A percentile compares a stretch with the other conserved stretches of the same genome.
Conservation (phyloP, 345 rosid genomes). For the Rhizophora apiculata region DNA sequence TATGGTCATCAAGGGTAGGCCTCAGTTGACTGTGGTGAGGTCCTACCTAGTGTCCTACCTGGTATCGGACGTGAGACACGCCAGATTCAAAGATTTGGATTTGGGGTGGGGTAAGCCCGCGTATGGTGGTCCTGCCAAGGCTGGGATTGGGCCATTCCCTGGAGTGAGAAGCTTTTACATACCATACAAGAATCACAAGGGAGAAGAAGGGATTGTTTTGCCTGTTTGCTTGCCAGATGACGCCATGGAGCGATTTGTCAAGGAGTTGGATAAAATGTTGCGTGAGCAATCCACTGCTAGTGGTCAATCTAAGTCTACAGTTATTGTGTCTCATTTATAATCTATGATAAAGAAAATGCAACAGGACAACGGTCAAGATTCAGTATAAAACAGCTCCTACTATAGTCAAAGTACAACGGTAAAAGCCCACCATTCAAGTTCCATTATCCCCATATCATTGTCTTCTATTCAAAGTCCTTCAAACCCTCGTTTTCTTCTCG, state of each 20-base stretch:
- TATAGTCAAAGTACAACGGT: too few species aligned
- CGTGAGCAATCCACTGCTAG: neutral
- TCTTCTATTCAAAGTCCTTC: too few species aligned
- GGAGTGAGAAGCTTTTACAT: neutral
- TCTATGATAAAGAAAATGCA: neutral
- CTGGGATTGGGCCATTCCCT: neutral
- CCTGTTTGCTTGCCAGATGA: constrained; percentile 19
- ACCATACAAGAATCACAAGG: constrained; percentile 5
- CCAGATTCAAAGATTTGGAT: too few species aligned
- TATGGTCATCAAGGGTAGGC: constrained; percentile 5
- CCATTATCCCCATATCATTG: too few species aligned
- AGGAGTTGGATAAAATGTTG: constrained; percentile 8
- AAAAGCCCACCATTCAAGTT: too few species aligned
- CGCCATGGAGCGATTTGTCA: constrained; percentile 18
- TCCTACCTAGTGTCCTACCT: too few species aligned
- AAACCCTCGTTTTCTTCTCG: too few species aligned
- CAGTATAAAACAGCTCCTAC: too few species aligned
- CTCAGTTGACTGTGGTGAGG: too few species aligned
- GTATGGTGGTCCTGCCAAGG: constrained; percentile 16
- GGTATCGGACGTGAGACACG: too few species aligned
- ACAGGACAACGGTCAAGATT: too few species aligned
- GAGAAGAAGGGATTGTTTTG: constrained; percentile 20
- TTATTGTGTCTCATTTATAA: neutral
- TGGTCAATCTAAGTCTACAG: neutral
- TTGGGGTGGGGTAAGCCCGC: neutral